Evolutionary conservation across 1,284 basidiomycete species (phyloP), one percentile per base, ranked within the genome.

Genomic region (Leucoagaricus sp.): DNA sequence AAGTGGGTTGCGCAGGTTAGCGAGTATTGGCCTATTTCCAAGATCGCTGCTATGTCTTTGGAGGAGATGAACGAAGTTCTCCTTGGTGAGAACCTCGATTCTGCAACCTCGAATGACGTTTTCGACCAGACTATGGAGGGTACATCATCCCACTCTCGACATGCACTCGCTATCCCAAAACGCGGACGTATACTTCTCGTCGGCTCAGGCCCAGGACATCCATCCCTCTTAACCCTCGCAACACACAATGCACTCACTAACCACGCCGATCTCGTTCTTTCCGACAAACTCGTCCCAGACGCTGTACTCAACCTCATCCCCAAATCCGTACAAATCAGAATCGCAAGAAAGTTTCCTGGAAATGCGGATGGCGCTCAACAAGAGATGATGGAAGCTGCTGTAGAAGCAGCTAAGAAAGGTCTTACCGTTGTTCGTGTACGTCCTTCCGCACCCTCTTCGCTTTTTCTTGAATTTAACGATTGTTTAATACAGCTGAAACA

Each of bases 291-390:
- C n/a, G 96, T 98, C 0, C 96, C 96, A 0, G 82, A 89, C 6
- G 86, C 89, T 12, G 91, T 98, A 15, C 86, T 99, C 26, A 85
- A 83, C 0, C 78, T 98, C n/a, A 93, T 98, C 50, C 96, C 96
- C 0, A 73, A 80, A 4, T 81, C 74, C 29, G 82, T 88, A 2
- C 78, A 86, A 58, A 78, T 91, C 19, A 83, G 89, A 7, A 97
- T 98, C 61, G 96, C 96, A 13, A 89, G 90, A 63, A 99, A 99
- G 70, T 98, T 97, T 76, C 96, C 96, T 0, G 96, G 96, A 0
- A 98, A 98, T 67, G 94, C 95, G 1, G 96, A 98, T 54, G 89
- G 91, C 19, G 94, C 95, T 0, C 96, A 98, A 70, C 84, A 82
- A 47, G 96, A 98, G 74, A 85, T 98, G 76, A 96, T 98, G 91